These are phyloP conservation scores for Fraxinus greggii DNA, from an alignment of 305 asterid genomes.

Conservation along the genomic window DNA sequence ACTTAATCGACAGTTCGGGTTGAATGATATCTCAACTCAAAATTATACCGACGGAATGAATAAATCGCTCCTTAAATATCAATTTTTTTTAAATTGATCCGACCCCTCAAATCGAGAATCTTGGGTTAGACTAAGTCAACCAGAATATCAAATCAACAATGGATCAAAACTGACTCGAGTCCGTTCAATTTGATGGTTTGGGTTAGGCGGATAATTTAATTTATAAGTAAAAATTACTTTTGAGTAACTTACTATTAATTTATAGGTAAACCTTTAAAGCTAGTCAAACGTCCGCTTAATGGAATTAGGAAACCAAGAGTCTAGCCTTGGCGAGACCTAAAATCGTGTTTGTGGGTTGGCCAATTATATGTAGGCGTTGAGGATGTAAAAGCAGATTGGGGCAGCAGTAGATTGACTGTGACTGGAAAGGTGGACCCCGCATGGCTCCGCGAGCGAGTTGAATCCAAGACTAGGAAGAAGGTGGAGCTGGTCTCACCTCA, in stretches of 20 bases:
- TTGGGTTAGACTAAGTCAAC: too few relatives aligned
- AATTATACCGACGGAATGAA: too few relatives aligned
- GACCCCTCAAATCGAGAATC: too few relatives aligned
- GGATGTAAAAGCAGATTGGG: slow-evolving; percentile 62
- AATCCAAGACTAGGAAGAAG: slow-evolving; percentile 66
- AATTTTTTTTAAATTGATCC: too few relatives aligned
- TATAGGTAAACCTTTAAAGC: background rate
- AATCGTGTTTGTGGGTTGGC: slow-evolving; percentile 7
- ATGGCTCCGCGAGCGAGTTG: slow-evolving; percentile 69
- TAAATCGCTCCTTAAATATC: too few relatives aligned
- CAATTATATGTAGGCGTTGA: slow-evolving; percentile 57
- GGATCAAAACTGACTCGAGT: background rate
- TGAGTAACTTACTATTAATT: background rate
- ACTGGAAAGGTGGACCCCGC: slow-evolving; percentile 78
- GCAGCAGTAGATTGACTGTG: slow-evolving; percentile 61
- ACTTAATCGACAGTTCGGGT: background rate
- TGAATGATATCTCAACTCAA: background rate
- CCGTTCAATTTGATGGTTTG: too few relatives aligned
- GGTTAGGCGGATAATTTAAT: background rate
- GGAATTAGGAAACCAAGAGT: background rate
- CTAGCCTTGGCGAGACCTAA: slow-evolving; percentile 14
- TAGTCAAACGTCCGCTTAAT: background rate
- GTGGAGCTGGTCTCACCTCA: slow-evolving; percentile 73
- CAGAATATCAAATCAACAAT: background rate
- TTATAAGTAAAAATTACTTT: background rate